phyloP scores from a whole-genome alignment of 129 eudicot genomes.

The Pseudognaphalium luteoalbum region DNA sequence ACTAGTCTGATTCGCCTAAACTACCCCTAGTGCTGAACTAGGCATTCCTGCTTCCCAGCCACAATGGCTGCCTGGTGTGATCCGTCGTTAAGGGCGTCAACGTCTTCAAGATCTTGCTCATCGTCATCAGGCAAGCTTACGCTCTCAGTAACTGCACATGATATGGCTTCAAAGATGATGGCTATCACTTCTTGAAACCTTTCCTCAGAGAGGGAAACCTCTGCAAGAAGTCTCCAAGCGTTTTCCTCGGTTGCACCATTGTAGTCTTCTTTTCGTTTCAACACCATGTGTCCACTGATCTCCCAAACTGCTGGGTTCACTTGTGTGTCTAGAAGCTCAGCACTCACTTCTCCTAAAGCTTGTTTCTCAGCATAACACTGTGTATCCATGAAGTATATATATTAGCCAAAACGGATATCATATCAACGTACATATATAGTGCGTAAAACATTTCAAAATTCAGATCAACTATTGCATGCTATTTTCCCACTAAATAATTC shows the following conservation, averaged over 20 bases:
- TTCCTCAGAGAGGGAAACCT: conserved; percentile 93
- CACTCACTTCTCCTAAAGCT: conserved; percentile 93
- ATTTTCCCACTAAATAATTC: background rate
- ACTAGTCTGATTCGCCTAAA: conserved; percentile 16
- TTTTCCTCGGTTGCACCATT: conserved; percentile 86
- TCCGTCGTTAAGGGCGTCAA: conserved; percentile 44
- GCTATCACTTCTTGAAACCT: conserved; percentile 80
- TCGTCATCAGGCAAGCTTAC: conserved; percentile 16
- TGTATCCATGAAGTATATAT: conserved; percentile 20
- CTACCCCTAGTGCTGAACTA: conserved; percentile 50
- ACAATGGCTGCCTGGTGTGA: conserved; percentile 46
- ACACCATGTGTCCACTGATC: conserved; percentile 96
- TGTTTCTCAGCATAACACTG: conserved; percentile 99
- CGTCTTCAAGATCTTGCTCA: conserved; percentile 50
- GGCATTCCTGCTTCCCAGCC: conserved; percentile 67
- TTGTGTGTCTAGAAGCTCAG: conserved; percentile 93
- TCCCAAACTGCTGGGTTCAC: conserved; percentile 99
- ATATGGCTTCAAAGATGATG: conserved; percentile 79
- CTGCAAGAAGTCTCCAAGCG: conserved; percentile 98
- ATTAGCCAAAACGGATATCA: background rate
- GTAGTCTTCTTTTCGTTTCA: conserved; percentile 82
- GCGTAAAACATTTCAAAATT: background rate
- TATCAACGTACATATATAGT: background rate
- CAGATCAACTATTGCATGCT: background rate
- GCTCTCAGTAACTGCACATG: conserved; percentile 38